Evolutionary conservation across 1,284 basidiomycete genomes (phyloP), one percentile per base, ranked within the genome.

Genomic region (Trametes versicolor): DNA sequence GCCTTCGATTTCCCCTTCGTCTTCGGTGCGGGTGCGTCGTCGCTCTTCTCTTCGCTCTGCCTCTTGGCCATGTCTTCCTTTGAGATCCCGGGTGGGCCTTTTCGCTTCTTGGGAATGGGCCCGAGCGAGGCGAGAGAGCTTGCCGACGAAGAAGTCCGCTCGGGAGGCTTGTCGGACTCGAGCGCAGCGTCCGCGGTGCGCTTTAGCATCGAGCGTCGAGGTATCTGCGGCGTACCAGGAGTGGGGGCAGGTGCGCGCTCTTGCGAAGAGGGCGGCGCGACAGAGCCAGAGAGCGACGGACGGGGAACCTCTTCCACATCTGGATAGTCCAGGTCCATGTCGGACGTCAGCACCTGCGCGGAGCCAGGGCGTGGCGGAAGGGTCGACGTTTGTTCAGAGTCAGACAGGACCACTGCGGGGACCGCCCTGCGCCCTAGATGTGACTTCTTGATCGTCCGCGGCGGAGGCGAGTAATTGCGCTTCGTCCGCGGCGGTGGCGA

Each of bases 61-160:
- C 13, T 32, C 10, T 25, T 25, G 1, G 21, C 43, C 55, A 53
- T 21, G 49, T 58, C 55, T 6, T 47, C 41, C 13, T 6, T 5
- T 1, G 41, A 9, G 43, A 58, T 41, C 0, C 55, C 55, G 10
- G 62, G 62, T 23, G 62, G 62, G 2, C 49, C 55, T 32, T 58
- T 63, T n/a, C 49, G 55, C 25, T 56, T 62, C 47, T 62, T 62
- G 0, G 25, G 36, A 4, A 32, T n/a, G 3, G 23, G 34, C 23
- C 25, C 47, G 5, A 17, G 21, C 1, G 32, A 15, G 32, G 41
- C 25, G 1, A 36, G 12, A 5, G 36, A 43, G 29, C 8, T 32
- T 32, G 29, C 29, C n/a, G 29, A 27, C 19, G 13, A 17, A 34
- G 9, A 21, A 25, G 19, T 17, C 32, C 48, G 50, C 10, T 19